phyloP scores from a whole-genome alignment of 371 early-diverging fungal species.

The Mortierella sp. region DNA sequence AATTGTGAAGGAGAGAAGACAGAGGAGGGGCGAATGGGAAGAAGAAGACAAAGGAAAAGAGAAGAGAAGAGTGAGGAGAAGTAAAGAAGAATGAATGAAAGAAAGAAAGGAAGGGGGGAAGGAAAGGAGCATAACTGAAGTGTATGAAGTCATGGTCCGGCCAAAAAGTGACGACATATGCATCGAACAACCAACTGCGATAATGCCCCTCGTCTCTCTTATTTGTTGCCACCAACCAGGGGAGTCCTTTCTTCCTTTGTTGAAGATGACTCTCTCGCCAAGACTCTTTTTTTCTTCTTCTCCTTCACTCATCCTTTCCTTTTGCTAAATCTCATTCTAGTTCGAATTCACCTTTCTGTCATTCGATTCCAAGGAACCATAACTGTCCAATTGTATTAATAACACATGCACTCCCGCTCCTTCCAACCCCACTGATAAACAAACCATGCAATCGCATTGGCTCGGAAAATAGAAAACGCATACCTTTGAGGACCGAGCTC shows the following conservation, averaged over 20 bases:
- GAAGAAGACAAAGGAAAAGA: conserved; percentile 1
- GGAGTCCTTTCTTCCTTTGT: neutral
- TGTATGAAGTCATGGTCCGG: neutral
- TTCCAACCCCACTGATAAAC: neutral
- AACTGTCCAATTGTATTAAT: neutral
- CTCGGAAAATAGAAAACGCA: conserved; percentile 10
- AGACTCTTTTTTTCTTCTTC: neutral
- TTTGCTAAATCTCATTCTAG: neutral
- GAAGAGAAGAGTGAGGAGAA: neutral
- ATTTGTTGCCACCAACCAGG: neutral
- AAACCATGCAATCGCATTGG: neutral
- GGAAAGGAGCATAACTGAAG: too few species aligned
- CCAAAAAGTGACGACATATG: neutral
- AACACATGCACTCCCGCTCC: neutral
- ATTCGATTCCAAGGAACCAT: neutral
- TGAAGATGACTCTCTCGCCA: neutral
- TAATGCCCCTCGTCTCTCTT: neutral
- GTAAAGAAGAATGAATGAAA: neutral
- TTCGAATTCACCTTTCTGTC: neutral
- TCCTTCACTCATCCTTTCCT: neutral
- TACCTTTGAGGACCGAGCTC: neutral
- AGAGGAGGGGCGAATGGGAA: neutral
- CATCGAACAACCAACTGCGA: neutral
- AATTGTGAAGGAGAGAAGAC: neutral
- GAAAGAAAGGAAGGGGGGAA: neutral